A percentile compares a stretch with the other conserved stretches of the same genome.
These are phyloP conservation scores for Dioscorea alata DNA, from an alignment of 106 monocot species.

Conservation along the genomic window DNA sequence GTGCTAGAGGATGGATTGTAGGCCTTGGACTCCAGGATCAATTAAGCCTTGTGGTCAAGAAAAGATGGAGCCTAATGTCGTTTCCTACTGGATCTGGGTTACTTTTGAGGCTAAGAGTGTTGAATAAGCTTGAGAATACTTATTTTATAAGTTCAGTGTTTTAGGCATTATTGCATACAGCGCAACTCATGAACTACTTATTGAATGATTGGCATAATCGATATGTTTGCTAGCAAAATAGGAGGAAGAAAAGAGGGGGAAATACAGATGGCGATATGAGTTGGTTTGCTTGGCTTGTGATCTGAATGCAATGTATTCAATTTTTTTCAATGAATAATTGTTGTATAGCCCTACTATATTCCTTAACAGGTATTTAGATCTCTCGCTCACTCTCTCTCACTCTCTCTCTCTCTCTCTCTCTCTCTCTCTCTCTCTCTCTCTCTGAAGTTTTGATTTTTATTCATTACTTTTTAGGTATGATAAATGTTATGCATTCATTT, in stretches of 20 bases:
- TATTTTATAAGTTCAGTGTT: slow-evolving; percentile 97
- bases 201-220: slow-evolving; percentile 76
- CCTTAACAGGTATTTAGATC: slow-evolving; percentile 61
- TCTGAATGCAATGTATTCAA: slow-evolving; percentile 72
- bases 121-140: slow-evolving; percentile 91
- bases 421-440: too few species aligned
- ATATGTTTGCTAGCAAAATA: slow-evolving; percentile 44
- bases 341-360: slow-evolving; percentile 82
- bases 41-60: slow-evolving; percentile 27
- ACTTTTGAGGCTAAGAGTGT: slow-evolving; percentile 56
- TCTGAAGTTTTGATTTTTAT: background rate
- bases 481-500: background rate
- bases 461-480: background rate
- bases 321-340: slow-evolving; percentile 63
- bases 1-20: slow-evolving; percentile 38
- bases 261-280: background rate
- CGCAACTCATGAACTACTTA: slow-evolving; percentile 73
- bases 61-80: slow-evolving; percentile 27
- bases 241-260: slow-evolving; percentile 21
- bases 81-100: background rate
- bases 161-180: slow-evolving; percentile 75
- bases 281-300: slow-evolving; percentile 71
- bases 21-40: slow-evolving; percentile 44
- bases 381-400: too few species aligned
- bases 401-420: too few species aligned